Base-by-base conservation (phyloP, 805 yeast genomes). In the Kodamaea jinghongensis region DNA sequence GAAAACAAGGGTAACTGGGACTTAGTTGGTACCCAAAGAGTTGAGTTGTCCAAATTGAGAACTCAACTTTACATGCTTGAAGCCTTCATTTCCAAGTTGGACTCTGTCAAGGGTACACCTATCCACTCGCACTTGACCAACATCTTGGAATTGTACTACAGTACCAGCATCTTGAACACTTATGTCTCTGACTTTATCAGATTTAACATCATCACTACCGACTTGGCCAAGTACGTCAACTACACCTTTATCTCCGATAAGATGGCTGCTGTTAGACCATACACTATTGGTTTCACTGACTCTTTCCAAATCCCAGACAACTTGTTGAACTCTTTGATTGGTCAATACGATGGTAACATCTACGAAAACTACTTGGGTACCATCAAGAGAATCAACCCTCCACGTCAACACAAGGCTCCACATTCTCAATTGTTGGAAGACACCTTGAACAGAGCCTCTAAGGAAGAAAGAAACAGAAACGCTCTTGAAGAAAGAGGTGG, bases 291-390 rank as follows among this genome's bases (percentile, higher is more conserved):
- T 7, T 65, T 62, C 44, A 68, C 71, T 23, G 75, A 70, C 48
- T 55, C 73, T 13, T 69, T 70, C 67, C 66, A 64, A 58, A 59
- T 58, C 54, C 54, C 73, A 6, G 75, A 70, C 49, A 65, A 60
- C 66, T 43, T 69, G 48, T 54, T 69, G 39, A 66, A 67, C 56
- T 61, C 75, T 4, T 61, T 67, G 23, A 58, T 70, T 38, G 75
- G 71, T 36, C 58, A 58, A 43, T 69, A 61, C 54, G 61, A 69
- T 45, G 75, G 75, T 46, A 61, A 69, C 52, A 57, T 69, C 42
- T 69, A 69, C 48, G 68, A 67, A 49, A 68, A 69, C 56, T 68
- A 67, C 55, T 65, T 66, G 54, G 46, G 47, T 11, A 52, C 51
- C 13, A 70, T 68, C 27, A 68, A 67, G 51, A 36, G 42, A 17